These are phyloP conservation scores for Botrytis aclada DNA, from an alignment of 2,329 filamentous ascomycete genomes.

Conservation along the genomic window DNA sequence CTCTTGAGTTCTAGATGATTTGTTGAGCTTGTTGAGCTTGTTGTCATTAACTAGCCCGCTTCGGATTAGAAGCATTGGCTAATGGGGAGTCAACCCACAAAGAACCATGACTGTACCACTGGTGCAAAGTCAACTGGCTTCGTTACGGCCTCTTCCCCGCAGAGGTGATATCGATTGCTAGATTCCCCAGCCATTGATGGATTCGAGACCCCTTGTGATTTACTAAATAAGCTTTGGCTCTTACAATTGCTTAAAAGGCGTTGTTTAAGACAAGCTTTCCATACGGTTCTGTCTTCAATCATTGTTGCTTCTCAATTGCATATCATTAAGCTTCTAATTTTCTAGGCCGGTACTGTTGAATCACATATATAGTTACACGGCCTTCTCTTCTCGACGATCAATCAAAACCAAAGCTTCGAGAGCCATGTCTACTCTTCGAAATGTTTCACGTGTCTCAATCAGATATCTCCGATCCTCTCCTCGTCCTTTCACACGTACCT, in stretches of 20 bases:
- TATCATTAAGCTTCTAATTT: neutral
- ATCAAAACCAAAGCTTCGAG: neutral
- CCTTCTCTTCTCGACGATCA: neutral
- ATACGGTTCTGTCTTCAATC: neutral
- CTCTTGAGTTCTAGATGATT: neutral
- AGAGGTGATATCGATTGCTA: neutral
- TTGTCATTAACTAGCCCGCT: neutral
- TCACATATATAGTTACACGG: neutral
- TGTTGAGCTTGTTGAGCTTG: neutral
- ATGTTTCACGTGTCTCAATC: constrained; percentile 5
- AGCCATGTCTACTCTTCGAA: constrained; percentile 10
- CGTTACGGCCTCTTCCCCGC: neutral
- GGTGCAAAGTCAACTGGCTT: neutral
- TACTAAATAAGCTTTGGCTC: neutral
- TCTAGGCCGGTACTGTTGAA: neutral
- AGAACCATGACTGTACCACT: neutral
- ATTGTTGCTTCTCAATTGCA: neutral
- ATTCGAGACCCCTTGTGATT: neutral
- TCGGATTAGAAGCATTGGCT: neutral
- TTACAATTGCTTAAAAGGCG: neutral
- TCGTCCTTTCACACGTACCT: constrained; percentile 6
- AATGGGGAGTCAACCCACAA: neutral
- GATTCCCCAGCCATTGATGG: neutral
- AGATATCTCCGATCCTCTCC: neutral
- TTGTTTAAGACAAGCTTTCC: neutral